Evolutionary conservation across 1,139 yeast genomes (phyloP), one percentile per base, ranked within the genome.

Genomic region (Pichia sp.): DNA sequence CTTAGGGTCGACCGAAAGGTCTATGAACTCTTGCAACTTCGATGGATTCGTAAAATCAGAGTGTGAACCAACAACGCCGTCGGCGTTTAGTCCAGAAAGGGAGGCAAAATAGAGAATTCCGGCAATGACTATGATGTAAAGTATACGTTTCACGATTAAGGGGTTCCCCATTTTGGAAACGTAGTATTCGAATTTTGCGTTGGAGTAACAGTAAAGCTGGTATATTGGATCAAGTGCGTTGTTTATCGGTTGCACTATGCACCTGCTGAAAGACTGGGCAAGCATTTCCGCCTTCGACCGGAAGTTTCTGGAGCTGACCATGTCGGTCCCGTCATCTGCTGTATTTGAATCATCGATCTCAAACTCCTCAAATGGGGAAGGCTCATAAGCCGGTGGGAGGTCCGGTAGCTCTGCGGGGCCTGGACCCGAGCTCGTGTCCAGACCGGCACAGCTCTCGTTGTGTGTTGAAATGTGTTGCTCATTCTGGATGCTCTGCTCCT

Each of bases 161-260:
- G 97, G 97, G 67, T 92, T 90, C 8, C 97, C 97, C 34, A 88
- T 62, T 60, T 80, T 79, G 44, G 84, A 76, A 30, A 92, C 72
- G 44, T 76, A 70, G 45, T 72, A 71, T 62, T 90, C 96, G 54
- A 82, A 74, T 48, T 76, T 75, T 47, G 72, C 63, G 55, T 72
- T 72, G 41, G 79, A 57, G 53, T 69, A 75, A 50, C 71, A 70
- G 67, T 82, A 82, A 0, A 82, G 75, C 62, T 82, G 85, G 47
- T 82, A 84, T 10, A 87, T 77, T 0, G 95, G 95, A 63, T 86
- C 93, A 45, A 85, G 71, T 23, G 84, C 76, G 51, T 73, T 75
- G 34, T 79, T 70, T 4, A 85, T 78, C 0, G 90, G 90, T 40
- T 71, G 66, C 31, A 82, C 74, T 13, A 85, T 69, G 40, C 74